A percentile compares a stretch with the other conserved stretches of the same genome.
Evolutionary conservation across 1,284 basidiomycete genomes (phyloP).

Genomic region (Rhodotorula sp.): DNA sequence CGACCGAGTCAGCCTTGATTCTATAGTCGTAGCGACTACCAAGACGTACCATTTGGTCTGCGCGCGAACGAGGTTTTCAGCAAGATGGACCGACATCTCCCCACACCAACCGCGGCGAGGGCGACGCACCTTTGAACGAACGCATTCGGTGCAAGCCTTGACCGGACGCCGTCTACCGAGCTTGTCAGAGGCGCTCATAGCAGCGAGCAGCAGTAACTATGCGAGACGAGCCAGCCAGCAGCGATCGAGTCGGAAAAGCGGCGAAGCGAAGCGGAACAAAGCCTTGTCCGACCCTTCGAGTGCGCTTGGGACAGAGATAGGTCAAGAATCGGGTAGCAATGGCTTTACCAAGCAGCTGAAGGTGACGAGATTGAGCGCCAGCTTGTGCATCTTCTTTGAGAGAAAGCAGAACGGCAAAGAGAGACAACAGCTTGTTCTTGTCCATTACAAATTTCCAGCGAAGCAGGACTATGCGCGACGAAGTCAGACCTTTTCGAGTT

Average conservation of each 20-base stretch:
- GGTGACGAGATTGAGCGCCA: too few species aligned
- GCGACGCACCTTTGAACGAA: neutral
- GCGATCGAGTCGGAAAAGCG: neutral
- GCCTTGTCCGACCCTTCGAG: too few species aligned
- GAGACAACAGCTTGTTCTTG: neutral
- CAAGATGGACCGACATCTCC: neutral
- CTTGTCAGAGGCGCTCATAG: neutral
- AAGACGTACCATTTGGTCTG: conserved; percentile 1
- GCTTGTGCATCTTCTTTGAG: too few species aligned
- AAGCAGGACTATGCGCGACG: neutral
- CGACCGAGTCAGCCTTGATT: neutral
- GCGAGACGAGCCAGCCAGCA: neutral
- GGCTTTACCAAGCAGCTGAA: too few species aligned
- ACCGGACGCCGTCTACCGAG: neutral
- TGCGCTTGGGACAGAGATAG: too few species aligned
- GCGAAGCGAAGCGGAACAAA: neutral
- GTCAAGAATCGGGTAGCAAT: too few species aligned
- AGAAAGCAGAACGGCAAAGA: too few species aligned
- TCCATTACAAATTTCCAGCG: too few species aligned
- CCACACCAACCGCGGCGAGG: neutral
- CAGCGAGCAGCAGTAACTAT: too few species aligned
- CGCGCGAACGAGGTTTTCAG: too few species aligned
- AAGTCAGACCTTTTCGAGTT: neutral
- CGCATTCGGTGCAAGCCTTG: conserved; percentile 1
- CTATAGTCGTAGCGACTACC: neutral